Conservation (phyloP, 805 yeast species). For the Ogataea trehaloabstinens region DNA sequence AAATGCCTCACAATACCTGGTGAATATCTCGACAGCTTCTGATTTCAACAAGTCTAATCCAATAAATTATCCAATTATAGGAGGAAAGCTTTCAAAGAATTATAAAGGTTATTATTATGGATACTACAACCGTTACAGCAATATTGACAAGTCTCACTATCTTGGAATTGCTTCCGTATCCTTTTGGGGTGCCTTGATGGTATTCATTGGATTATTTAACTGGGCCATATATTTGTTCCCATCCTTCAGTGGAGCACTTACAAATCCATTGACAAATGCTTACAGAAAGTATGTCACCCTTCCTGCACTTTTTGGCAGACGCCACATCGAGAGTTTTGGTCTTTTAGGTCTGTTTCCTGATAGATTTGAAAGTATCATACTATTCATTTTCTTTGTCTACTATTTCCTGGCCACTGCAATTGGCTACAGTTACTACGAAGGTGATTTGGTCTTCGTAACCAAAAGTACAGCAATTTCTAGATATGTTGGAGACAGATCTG, state of each 20-base stretch:
- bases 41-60: constrained; percentile 32
- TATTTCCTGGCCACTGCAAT: constrained; percentile 17
- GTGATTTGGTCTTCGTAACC: constrained; percentile 22
- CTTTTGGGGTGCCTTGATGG: constrained; percentile 46
- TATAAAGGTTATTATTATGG: constrained; percentile 28
- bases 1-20: constrained; percentile 41
- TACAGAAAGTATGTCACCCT: constrained; percentile 26
- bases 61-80: constrained; percentile 37
- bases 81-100: constrained; percentile 17
- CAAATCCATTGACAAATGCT: constrained; percentile 26
- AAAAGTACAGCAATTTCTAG: constrained; percentile 25
- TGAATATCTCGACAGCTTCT: constrained; percentile 28
- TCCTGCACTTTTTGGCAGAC: constrained; percentile 22
- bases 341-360: constrained; percentile 44
- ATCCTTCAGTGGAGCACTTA: constrained; percentile 26
- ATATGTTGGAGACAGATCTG: constrained; percentile 51
- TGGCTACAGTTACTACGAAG: constrained; percentile 21
- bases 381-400: constrained; percentile 37
- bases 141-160: constrained; percentile 40
- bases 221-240: constrained; percentile 43
- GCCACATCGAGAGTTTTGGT: constrained; percentile 22
- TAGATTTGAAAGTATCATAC: constrained; percentile 46
- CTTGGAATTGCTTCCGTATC: constrained; percentile 47
- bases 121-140: constrained; percentile 31
- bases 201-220: constrained; percentile 41